Evolutionary conservation across 2,329 filamentous ascomycete genomes (phyloP).

Genomic region (Pseudogymnoascus verrucosus): DNA sequence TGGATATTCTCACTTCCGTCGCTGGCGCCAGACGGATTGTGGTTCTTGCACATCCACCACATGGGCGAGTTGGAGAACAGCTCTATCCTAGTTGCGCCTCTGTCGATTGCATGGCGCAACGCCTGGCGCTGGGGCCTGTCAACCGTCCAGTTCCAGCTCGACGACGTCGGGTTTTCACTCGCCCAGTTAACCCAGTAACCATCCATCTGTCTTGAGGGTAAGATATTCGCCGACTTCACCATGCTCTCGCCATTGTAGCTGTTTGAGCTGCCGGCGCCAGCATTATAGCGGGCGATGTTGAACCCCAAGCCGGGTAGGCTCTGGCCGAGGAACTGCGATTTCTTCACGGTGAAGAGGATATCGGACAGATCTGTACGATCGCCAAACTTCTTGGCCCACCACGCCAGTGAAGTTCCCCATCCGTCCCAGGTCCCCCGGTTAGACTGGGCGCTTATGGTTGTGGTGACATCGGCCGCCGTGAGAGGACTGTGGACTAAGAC

Average conservation of each 20-base stretch:
- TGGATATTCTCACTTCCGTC: slow-evolving; percentile 34
- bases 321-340: slow-evolving; percentile 23
- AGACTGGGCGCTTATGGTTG: slow-evolving; percentile 26
- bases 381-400: slow-evolving; percentile 37
- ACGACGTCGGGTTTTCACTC: slow-evolving; percentile 28
- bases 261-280: slow-evolving; percentile 33
- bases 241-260: slow-evolving; percentile 28
- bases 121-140: slow-evolving; percentile 34
- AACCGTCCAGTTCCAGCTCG: slow-evolving; percentile 34
- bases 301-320: slow-evolving; percentile 33
- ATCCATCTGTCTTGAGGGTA: slow-evolving; percentile 32
- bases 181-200: slow-evolving; percentile 35
- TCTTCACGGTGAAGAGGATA: slow-evolving; percentile 33
- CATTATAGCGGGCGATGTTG: slow-evolving; percentile 38
- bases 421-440: slow-evolving; percentile 38
- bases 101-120: slow-evolving; percentile 30
- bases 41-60: slow-evolving; percentile 39
- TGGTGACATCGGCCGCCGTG: slow-evolving; percentile 24
- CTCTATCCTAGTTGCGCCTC: slow-evolving; percentile 32
- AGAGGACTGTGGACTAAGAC: background rate
- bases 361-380: slow-evolving; percentile 34
- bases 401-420: slow-evolving; percentile 37
- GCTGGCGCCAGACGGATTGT: slow-evolving; percentile 34
- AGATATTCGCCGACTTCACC: slow-evolving; percentile 31
- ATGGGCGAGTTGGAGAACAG: slow-evolving; percentile 37